Percentiles rank a stretch among this genome's conserved stretches.
phyloP scores from a whole-genome alignment of 169 alveolate species.

The Cryptosporidium baileyi region DNA sequence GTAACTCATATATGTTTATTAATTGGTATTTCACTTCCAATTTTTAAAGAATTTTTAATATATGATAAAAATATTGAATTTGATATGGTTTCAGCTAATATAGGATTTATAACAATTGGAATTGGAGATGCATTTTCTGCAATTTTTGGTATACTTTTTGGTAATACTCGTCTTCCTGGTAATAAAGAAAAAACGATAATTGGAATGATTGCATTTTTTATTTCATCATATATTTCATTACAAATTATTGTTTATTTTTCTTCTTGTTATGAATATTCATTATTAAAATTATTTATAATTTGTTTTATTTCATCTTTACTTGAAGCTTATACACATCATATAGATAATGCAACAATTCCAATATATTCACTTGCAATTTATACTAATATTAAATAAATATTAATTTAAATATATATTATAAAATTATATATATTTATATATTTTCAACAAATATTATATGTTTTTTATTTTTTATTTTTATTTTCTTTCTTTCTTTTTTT shows the following conservation, averaged over 20 bases:
- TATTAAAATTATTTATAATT: background rate
- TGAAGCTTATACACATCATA: slow-evolving; percentile 53
- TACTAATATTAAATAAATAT: slow-evolving; percentile 18
- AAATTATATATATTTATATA: background rate
- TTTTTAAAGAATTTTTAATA: slow-evolving; percentile 10
- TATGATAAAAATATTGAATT: background rate
- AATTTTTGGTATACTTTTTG: slow-evolving; percentile 19
- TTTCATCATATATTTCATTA: background rate
- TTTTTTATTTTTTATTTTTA: background rate
- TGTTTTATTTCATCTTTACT: slow-evolving; percentile 31
- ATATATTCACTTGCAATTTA: slow-evolving; percentile 41
- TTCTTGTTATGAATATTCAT: background rate
- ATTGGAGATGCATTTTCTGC: slow-evolving; percentile 68
- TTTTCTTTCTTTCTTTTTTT: too few relatives aligned
- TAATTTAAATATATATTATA: too few relatives aligned
- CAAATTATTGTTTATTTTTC: background rate
- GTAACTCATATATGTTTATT: slow-evolving; percentile 44
- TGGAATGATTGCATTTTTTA: slow-evolving; percentile 37
- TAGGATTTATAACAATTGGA: slow-evolving; percentile 58
- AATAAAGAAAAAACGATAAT: slow-evolving; percentile 25
- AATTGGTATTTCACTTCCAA: slow-evolving; percentile 54
- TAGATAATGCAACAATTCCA: slow-evolving; percentile 54
- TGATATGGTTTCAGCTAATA: slow-evolving; percentile 42
- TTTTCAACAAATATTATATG: background rate
- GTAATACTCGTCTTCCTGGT: slow-evolving; percentile 16